Percentiles rank a stretch among this genome's conserved stretches.
These are phyloP conservation scores for Puccinia coronata DNA, from an alignment of 1,284 basidiomycete species.

Conservation along the genomic window DNA sequence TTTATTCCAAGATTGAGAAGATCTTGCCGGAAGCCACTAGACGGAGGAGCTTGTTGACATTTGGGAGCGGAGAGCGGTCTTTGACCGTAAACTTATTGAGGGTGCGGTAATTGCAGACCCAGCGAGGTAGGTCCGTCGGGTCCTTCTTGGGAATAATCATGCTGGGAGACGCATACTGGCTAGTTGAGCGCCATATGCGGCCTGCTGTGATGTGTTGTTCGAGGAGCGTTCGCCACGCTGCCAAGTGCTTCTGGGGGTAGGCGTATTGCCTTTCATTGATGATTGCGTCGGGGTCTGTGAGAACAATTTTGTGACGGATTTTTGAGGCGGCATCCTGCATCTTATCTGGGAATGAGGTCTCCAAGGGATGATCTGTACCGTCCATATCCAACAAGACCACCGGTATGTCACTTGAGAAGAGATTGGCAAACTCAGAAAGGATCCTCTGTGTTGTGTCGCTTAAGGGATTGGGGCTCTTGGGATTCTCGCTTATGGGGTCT, in stretches of 20 bases:
- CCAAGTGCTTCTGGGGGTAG: too few species aligned
- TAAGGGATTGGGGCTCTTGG: not conserved
- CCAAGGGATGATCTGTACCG: not conserved
- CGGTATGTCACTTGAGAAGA: not conserved
- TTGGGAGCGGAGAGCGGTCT: constrained; percentile 50
- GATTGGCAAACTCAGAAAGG: not conserved
- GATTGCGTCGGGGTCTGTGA: too few species aligned
- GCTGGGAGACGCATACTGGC: too few species aligned
- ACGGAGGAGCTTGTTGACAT: constrained; percentile 49
- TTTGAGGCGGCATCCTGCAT: not conserved
- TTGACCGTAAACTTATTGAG: constrained; percentile 51
- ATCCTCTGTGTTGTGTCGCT: not conserved
- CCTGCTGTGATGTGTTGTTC: constrained; percentile 16
- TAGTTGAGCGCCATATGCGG: too few species aligned
- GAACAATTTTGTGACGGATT: constrained; percentile 14
- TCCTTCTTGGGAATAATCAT: too few species aligned
- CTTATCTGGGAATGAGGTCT: constrained; percentile 7
- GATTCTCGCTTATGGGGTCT: not conserved
- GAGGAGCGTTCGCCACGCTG: too few species aligned
- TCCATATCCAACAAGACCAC: not conserved
- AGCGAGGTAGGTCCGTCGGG: too few species aligned
- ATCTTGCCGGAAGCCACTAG: constrained; percentile 54
- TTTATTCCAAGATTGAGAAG: constrained; percentile 61
- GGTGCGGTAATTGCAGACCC: not conserved
- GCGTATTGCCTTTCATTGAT: constrained; percentile 13